Evolutionary conservation across 139 green algal genomes (phyloP).

Genomic region (Chlamydomonas asymmetrica): DNA sequence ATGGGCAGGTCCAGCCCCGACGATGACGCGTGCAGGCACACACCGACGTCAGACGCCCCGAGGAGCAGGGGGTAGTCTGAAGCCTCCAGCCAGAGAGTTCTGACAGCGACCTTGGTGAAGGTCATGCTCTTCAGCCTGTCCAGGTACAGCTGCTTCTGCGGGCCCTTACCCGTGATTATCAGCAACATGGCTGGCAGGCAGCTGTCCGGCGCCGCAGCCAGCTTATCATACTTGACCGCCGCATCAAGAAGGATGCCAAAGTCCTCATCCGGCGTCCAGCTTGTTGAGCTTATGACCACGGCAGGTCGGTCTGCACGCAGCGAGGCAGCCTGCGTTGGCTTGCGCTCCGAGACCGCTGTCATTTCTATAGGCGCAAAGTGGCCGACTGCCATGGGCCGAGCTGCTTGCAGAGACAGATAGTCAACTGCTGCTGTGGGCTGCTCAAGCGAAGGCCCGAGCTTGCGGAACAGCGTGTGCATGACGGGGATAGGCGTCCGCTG

Average conservation of each 20-base stretch:
- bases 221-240: constrained; percentile 40
- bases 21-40: constrained; percentile 90
- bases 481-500: constrained; percentile 25
- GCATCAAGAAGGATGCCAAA: constrained; percentile 91
- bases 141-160: constrained; percentile 75
- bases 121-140: constrained; percentile 57
- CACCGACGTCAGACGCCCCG: constrained; percentile 86
- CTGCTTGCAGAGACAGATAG: background rate
- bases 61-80: constrained; percentile 92
- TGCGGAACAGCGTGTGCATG: constrained; percentile 38
- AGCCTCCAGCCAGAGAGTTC: constrained; percentile 86
- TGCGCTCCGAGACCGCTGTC: too few species aligned
- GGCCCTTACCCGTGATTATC: constrained; percentile 83
- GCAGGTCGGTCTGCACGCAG: constrained; percentile 66
- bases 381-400: background rate
- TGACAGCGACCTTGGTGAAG: constrained; percentile 80
- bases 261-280: constrained; percentile 97
- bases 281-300: constrained; percentile 93
- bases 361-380: background rate
- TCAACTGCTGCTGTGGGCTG: constrained; percentile 2
- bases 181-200: constrained; percentile 58
- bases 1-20: constrained; percentile 96
- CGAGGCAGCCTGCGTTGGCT: background rate
- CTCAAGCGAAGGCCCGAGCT: constrained; percentile 16
- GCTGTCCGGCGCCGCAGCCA: background rate